These are phyloP conservation scores for Serendipita sp. DNA, from an alignment of 768 basidiomycete genomes.

Conservation along the genomic window DNA sequence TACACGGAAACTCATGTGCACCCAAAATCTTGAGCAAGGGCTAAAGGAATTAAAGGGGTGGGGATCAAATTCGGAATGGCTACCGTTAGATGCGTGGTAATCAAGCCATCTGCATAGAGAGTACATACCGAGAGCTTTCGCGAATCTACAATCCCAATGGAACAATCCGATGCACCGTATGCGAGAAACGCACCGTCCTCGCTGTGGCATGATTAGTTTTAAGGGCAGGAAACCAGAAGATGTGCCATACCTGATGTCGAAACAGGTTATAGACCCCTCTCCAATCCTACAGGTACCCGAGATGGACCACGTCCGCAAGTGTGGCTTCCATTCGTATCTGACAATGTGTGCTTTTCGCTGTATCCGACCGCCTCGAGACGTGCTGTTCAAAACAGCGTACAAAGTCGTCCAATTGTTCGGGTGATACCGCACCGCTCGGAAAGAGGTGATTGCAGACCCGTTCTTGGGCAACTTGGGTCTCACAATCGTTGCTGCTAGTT, in stretches of 20 bases:
- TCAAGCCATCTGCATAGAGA: neutral
- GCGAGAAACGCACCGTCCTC: conserved; percentile 68
- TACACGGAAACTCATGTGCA: conserved; percentile 90
- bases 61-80: neutral
- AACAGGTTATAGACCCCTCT: conserved; percentile 68
- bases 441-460: conserved; percentile 27
- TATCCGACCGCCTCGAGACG: conserved; percentile 36
- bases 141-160: conserved; percentile 72
- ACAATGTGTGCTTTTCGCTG: conserved; percentile 46
- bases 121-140: conserved; percentile 53
- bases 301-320: conserved; percentile 38
- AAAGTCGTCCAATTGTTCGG: conserved; percentile 35
- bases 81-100: neutral
- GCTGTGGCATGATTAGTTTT: conserved; percentile 29
- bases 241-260: conserved; percentile 59
- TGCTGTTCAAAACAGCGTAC: conserved; percentile 60
- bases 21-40: conserved; percentile 76
- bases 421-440: conserved; percentile 53
- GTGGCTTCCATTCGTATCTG: conserved; percentile 6
- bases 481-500: conserved; percentile 36
- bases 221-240: conserved; percentile 8
- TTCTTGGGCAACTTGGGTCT: conserved; percentile 29
- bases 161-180: conserved; percentile 75
- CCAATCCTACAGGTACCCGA: conserved; percentile 56
- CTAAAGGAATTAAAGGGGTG: conserved; percentile 26